Conservation (phyloP, 2,329 filamentous ascomycete genomes). For the Pseudocercospora crystallina region DNA sequence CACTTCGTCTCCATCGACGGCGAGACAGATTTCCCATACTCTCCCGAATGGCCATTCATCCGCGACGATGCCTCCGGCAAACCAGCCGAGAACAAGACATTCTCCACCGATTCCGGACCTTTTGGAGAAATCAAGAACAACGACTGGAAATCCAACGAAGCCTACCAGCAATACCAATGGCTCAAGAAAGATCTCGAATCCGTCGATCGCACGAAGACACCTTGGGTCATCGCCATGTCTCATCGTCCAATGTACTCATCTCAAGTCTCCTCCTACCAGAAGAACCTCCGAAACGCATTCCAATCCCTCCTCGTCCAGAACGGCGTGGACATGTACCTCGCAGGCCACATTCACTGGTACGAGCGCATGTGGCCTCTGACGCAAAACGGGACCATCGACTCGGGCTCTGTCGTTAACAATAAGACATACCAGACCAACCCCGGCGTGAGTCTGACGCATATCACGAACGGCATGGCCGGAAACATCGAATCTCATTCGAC, state of each 20-base stretch:
- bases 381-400: slow-evolving; percentile 44
- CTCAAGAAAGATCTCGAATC: slow-evolving; percentile 46
- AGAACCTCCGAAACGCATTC: slow-evolving; percentile 46
- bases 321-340: slow-evolving; percentile 48
- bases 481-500: slow-evolving; percentile 53
- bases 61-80: slow-evolving; percentile 42
- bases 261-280: slow-evolving; percentile 46
- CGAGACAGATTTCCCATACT: slow-evolving; percentile 53
- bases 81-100: slow-evolving; percentile 46
- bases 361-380: slow-evolving; percentile 44
- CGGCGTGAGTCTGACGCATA: slow-evolving; percentile 50
- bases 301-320: slow-evolving; percentile 46
- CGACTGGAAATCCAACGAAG: slow-evolving; percentile 41
- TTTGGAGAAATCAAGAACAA: slow-evolving; percentile 47
- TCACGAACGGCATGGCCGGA: slow-evolving; percentile 56
- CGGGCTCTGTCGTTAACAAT: slow-evolving; percentile 45
- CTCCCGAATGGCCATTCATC: slow-evolving; percentile 48
- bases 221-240: slow-evolving; percentile 52
- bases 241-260: slow-evolving; percentile 53
- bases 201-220: slow-evolving; percentile 49
- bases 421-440: slow-evolving; percentile 51
- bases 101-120: slow-evolving; percentile 50
- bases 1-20: slow-evolving; percentile 52
- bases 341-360: slow-evolving; percentile 50
- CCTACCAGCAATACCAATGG: slow-evolving; percentile 52